Base-by-base conservation (phyloP, 768 basidiomycete species). In the Hirschioporus abietinus region DNA sequence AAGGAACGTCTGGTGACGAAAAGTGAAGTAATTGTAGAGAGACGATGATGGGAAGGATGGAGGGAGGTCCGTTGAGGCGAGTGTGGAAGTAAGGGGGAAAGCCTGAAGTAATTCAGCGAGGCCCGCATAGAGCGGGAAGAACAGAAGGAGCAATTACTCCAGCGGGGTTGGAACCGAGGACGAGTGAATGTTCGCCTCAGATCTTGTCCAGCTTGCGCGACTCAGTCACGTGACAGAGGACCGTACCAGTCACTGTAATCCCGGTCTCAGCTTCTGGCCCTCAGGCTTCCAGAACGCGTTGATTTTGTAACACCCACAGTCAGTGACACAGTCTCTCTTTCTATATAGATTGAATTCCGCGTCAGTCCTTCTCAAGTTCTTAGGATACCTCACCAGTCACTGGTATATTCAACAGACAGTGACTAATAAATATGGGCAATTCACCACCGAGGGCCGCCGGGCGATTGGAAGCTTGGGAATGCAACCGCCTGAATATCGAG, bases 161-260 rank as follows among this genome's bases (percentile, higher is more conserved):
- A 8, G 30, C 30, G 30, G 30, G 30, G 2, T 30, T 30, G 8
- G 42, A 52, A 20, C 12, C 42, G 12, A 52, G 20, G 42, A 10
- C 42, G 42, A 52, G 20, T 52, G 4, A 8, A 30, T 30, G 30
- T 30, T 52, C 42, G 42, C 42, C 42, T 30, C 42, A 52, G 42
- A 52, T 52, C 42, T 52, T 52, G 42, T 52, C 42, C 42, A 52
- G 30, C 42, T 52, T 52, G 42, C 42, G 42, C 42, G 42, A 52
- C 42, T 10, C 42, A 3, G 42, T 52, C 42, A 52, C 42, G 42
- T 52, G 42, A 3, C 42, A 6, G 42, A 20, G 42, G 42, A 52
- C 42, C 42, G 20, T 52, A 52, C 42, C 42, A 52, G 42, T 52
- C 42, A 52, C 20, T 52, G 42, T 52, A 52, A 3, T 20, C 15